Base-by-base conservation (phyloP, 305 asterid genomes). In the Fraxinus baroniana region DNA sequence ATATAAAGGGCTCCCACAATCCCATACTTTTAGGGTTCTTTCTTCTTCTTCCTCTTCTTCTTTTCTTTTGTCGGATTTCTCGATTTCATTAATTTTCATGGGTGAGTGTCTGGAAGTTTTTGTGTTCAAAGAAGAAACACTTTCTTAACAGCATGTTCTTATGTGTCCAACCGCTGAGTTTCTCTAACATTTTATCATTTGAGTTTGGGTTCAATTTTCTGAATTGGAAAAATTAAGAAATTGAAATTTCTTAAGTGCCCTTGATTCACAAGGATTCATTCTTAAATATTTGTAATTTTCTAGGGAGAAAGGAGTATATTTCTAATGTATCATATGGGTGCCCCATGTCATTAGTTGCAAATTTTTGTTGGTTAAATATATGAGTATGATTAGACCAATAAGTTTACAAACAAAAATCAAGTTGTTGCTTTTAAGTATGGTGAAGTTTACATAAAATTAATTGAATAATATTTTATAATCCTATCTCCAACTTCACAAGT, bases 1-100 rank as follows among this genome's bases (percentile, higher is more conserved):
- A 72, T 94, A 92, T 1, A 94, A 70, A 46, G 94, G 94, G 86
- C 94, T 92, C 20, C 92, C 97, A 86, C 98, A 92, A 81, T 90
- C 98, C 94, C 95, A 94, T 36, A 89, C 79, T 24, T 76, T 84
- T 0, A 82, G 2, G 18, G 68, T 18, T 32, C 74, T n/a, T 18
- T 39, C 85, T 8, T 60, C 37, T 5, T 35, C 39, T 5, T 35
- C 39, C 3, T 32, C 35, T 32, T 32, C 82, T 30, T 78, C 60
- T 49, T 15, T 71, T 66, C 62, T 78, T 76, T 2, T 73, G 37
- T 44, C 28, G 35, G 81, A 77, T 83, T 78, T 79, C 79, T 76
- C 35, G 33, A 33, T 62, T 79, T 26, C 18, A 64, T 75, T 72
- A 82, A 78, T 82, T 10, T 74, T 74, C 68, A 24, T 26, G 28